Evolutionary conservation across 768 basidiomycete genomes (phyloP), one percentile per base, ranked within the genome.

Genomic region (Psilocybe cyanescens): DNA sequence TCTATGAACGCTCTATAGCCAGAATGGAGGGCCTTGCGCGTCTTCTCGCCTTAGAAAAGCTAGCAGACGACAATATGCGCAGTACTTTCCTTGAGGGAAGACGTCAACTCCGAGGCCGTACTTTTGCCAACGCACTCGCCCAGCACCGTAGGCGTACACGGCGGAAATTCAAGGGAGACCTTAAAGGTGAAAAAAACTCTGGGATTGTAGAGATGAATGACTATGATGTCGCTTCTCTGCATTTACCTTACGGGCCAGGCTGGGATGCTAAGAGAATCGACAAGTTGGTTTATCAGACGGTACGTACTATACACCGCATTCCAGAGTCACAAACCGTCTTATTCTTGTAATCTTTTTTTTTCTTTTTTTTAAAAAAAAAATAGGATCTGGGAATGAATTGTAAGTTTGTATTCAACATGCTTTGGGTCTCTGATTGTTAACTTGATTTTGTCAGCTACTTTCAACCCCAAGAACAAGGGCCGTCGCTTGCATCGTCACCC

Each of bases 321-420:
- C 24, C 24, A 24, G 24, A 24, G 24, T 24, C 24, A 24, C 24
- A 24, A 24, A 24, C 24, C 24, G 24, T 24, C 24, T 24, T 24
- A 24, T 24, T 24, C 24, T 24, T 24, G 24, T 24, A 24, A 24
- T 24, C 2, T 24, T 24, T 8, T 9, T 30, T 29, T 7, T 30
- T 33, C 4, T 16, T 51, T 12, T 31, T 51, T 31, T 9, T 1
- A 19, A 19, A 24, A 24, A 24, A 24, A 24, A 24, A 24, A 2
- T n/a, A 84, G 83, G 85, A 86, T 70, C 73, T 86, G 30, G 83
- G 85, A 24, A 83, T 86, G 84, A 85, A 85, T 59, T 85, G 83
- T 84, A 65, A 58, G 79, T 29, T 37, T 39, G 3, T 4, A 7
- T 16, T 48, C 24, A 12, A 14, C 19, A 35, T 8, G 9, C n/a